phyloP scores from a whole-genome alignment of 2,329 filamentous ascomycete species.

The Colletotrichum noveboracense region DNA sequence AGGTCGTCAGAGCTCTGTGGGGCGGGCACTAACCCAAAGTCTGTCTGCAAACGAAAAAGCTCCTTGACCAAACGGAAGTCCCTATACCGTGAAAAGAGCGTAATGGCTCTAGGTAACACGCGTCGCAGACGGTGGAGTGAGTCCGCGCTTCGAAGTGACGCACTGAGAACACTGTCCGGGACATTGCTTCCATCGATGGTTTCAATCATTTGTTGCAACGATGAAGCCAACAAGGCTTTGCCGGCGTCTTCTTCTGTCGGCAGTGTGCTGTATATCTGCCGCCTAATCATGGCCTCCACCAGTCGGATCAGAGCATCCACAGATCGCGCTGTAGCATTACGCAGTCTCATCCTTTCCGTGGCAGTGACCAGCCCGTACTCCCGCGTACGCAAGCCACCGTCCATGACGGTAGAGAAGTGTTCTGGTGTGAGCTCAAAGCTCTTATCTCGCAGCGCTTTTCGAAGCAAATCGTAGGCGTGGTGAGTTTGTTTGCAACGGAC shows the following conservation, averaged over 20 bases:
- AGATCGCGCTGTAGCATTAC: slow-evolving; percentile 45
- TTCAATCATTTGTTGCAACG: slow-evolving; percentile 27
- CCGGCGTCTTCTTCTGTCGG: slow-evolving; percentile 24
- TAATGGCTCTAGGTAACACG: slow-evolving; percentile 28
- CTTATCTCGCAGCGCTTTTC: slow-evolving; percentile 45
- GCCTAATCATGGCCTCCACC: slow-evolving; percentile 41
- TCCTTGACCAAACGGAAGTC: slow-evolving; percentile 60
- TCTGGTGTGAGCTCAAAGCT: slow-evolving; percentile 50
- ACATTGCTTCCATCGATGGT: background rate
- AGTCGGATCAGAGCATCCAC: slow-evolving; percentile 48
- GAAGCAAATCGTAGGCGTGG: slow-evolving; percentile 54
- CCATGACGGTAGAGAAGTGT: slow-evolving; percentile 61
- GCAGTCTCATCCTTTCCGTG: slow-evolving; percentile 48
- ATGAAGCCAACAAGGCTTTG: slow-evolving; percentile 31
- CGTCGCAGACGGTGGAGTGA: background rate
- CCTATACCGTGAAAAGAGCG: slow-evolving; percentile 38
- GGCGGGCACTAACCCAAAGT: slow-evolving; percentile 32
- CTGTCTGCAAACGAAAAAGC: slow-evolving; percentile 59
- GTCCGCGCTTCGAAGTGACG: background rate
- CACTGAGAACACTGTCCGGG: background rate
- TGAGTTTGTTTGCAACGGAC: slow-evolving; percentile 53
- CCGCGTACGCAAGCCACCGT: slow-evolving; percentile 50
- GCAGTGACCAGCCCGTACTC: slow-evolving; percentile 47
- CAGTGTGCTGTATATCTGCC: slow-evolving; percentile 16
- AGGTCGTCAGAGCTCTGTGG: slow-evolving; percentile 39